These are phyloP conservation scores for Fraxinus americana DNA, from an alignment of 257 asterid genomes.

Conservation along the genomic window DNA sequence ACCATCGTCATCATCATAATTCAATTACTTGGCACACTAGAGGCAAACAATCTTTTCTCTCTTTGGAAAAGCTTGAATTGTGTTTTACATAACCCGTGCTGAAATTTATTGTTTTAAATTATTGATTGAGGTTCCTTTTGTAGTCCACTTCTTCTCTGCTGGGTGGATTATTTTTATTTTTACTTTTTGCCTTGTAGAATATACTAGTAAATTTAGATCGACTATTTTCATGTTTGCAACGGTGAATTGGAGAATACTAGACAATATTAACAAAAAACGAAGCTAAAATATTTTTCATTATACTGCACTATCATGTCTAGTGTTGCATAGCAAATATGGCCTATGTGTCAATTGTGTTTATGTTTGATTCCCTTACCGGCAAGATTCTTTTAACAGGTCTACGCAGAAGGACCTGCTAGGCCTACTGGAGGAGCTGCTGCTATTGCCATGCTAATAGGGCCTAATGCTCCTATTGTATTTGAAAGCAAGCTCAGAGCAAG, in stretches of 20 bases:
- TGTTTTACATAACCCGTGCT: too few relatives aligned
- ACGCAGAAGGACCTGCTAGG: conserved; percentile 99
- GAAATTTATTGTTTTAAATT: not conserved
- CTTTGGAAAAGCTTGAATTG: not conserved
- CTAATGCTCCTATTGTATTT: conserved; percentile 93
- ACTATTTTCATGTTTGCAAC: not conserved
- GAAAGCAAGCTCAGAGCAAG: conserved; percentile 96
- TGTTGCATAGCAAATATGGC: not conserved
- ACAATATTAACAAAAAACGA: not conserved
- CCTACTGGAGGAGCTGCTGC: conserved; percentile 99
- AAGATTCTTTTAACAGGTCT: conserved; percentile 60
- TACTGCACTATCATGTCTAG: not conserved
- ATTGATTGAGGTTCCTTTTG: not conserved
- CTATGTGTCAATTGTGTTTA: not conserved
- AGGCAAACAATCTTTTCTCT: not conserved
- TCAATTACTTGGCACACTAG: not conserved
- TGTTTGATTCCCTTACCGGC: conserved; percentile 2
- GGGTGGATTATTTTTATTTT: not conserved
- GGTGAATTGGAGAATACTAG: not conserved
- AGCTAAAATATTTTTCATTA: not conserved
- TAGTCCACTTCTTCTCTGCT: not conserved
- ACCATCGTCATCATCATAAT: conserved; percentile 3
- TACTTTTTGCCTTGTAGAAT: not conserved
- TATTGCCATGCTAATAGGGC: conserved; percentile 94
- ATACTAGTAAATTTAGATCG: conserved; percentile 11